phyloP scores from a whole-genome alignment of 352 stramenopile genomes.

The Paralagenidium karlingii region DNA sequence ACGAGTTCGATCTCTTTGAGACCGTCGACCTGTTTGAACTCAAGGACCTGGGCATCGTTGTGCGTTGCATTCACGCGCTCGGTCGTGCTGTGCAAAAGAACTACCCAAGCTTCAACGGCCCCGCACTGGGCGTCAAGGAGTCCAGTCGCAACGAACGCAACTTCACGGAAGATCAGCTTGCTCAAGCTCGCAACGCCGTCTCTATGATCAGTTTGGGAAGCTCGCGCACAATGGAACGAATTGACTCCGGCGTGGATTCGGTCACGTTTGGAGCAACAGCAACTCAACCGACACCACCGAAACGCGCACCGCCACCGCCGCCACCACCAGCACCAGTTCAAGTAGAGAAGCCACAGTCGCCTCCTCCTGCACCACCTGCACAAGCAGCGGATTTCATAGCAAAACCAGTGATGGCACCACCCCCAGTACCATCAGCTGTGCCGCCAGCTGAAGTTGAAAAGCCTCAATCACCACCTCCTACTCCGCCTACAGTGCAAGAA shows the following conservation, averaged over 20 bases:
- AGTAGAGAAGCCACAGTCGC: too few species aligned
- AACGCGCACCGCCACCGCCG: conserved; percentile 40
- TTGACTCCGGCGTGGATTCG: conserved; percentile 33
- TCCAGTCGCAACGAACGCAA: conserved; percentile 58
- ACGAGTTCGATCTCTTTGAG: conserved; percentile 85
- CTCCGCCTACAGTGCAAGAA: too few species aligned
- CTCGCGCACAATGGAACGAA: conserved; percentile 51
- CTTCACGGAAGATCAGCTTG: conserved; percentile 59
- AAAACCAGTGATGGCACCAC: too few species aligned
- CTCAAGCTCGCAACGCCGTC: conserved; percentile 37
- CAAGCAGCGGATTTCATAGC: too few species aligned
- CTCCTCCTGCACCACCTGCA: too few species aligned
- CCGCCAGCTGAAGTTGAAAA: too few species aligned
- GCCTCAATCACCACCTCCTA: too few species aligned
- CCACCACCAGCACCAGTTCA: conserved; percentile 62
- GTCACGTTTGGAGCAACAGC: conserved; percentile 71
- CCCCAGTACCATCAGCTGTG: too few species aligned
- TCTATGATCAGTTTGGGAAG: conserved; percentile 58
- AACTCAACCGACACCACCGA: conserved; percentile 18
- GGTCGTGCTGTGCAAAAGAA: conserved; percentile 64
- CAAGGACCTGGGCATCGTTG: conserved; percentile 66
- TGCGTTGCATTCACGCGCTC: conserved; percentile 66
- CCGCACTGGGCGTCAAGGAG: conserved; percentile 72
- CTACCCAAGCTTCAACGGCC: conserved; percentile 54
- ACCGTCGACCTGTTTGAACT: conserved; percentile 85